Conservation (phyloP, 164 flowering plant species). For the Magnolia officinalis region DNA sequence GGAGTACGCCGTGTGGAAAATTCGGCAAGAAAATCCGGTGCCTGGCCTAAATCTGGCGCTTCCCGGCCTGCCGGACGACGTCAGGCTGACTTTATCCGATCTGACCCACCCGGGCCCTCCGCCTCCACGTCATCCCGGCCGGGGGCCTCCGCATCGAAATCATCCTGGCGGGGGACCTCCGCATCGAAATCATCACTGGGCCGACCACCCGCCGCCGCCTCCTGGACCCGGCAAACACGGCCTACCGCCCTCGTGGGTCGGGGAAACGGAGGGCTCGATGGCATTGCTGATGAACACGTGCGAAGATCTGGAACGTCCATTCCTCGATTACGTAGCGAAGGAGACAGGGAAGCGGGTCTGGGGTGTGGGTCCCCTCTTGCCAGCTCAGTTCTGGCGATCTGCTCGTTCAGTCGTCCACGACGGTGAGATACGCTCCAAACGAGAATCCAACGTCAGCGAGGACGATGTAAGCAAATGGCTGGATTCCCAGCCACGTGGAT, state of each 20-base stretch:
- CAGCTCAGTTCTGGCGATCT: constrained; percentile 47
- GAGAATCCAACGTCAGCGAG: constrained; percentile 33
- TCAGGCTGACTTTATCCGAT: constrained; percentile 32
- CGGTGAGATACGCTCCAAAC: constrained; percentile 20
- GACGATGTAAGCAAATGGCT: constrained; percentile 39
- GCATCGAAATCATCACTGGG: neutral
- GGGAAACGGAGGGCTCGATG: constrained; percentile 28
- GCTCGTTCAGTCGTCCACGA: constrained; percentile 29
- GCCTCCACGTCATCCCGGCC: constrained; percentile 11
- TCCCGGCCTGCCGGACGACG: constrained; percentile 45
- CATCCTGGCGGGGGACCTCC: neutral
- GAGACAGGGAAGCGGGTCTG: constrained; percentile 41
- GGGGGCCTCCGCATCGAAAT: neutral
- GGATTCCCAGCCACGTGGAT: constrained; percentile 35
- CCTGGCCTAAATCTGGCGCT: constrained; percentile 30
- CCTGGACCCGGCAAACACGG: constrained; percentile 18
- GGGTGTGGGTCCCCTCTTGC: constrained; percentile 67
- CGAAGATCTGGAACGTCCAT: constrained; percentile 47
- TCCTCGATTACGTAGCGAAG: constrained; percentile 36
- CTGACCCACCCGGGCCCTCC: constrained; percentile 6
- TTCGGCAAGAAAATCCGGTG: constrained; percentile 16
- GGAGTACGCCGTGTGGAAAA: constrained; percentile 43
- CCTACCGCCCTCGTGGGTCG: constrained; percentile 44
- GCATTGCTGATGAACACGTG: constrained; percentile 60
- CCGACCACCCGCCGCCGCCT: constrained; percentile 17